Evolutionary conservation across 495 filamentous ascomycete genomes (phyloP).

Genomic region (Talaromyces nanjingensis): DNA sequence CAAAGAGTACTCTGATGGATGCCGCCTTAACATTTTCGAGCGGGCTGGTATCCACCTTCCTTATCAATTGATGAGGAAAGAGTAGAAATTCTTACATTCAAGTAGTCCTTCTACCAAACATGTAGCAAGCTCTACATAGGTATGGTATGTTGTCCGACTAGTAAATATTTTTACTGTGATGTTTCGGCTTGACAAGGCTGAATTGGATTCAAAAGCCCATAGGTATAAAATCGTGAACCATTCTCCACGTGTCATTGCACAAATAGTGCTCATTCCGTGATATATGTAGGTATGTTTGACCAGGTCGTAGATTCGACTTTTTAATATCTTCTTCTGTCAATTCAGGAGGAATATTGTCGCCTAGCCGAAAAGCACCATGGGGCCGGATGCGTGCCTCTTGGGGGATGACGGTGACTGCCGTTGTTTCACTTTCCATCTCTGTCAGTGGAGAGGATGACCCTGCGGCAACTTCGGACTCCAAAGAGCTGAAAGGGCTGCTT

Average conservation of each 20-base stretch:
- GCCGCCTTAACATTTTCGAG: no score
- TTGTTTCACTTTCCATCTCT: not conserved
- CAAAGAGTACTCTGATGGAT: no score
- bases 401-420: conserved; percentile 12
- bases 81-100: no score
- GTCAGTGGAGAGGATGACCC: not conserved
- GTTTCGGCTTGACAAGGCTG: no score
- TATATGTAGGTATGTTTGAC: conserved; percentile 17
- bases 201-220: not conserved
- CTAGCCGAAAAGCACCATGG: conserved; percentile 18
- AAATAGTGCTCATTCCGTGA: conserved; percentile 16
- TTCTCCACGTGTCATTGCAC: conserved; percentile 13
- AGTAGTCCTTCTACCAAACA: no score
- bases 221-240: conserved; percentile 4
- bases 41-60: no score
- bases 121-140: no score
- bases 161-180: no score
- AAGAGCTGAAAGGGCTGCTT: not conserved
- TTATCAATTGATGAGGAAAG: no score
- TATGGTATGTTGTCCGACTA: no score
- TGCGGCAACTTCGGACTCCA: not conserved
- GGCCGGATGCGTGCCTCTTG: conserved; percentile 25
- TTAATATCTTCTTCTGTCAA: conserved; percentile 15
- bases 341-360: conserved; percentile 16
- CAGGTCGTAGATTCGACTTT: conserved; percentile 11